These are phyloP conservation scores for Solanum paucissectum DNA, from an alignment of 257 asterid species.

Conservation along the genomic window DNA sequence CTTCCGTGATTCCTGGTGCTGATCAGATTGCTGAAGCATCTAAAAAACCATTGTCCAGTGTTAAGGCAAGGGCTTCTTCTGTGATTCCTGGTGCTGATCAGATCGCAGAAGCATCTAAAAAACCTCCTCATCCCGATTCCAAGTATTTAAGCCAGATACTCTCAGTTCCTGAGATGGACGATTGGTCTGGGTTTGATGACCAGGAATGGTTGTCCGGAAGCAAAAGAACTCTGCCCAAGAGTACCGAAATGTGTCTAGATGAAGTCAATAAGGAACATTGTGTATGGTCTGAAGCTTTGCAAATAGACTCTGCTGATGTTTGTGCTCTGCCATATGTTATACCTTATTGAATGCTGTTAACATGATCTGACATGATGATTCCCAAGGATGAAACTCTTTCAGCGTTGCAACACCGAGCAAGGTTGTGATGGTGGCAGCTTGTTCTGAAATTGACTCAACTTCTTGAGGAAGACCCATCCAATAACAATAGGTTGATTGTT, in stretches of 20 bases:
- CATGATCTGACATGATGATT: not conserved
- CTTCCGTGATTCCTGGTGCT: slow-evolving; percentile 3
- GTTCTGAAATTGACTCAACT: not conserved
- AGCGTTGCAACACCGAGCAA: not conserved
- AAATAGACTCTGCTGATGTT: slow-evolving; percentile 47
- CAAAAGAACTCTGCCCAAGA: slow-evolving; percentile 16
- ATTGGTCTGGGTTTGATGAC: slow-evolving; percentile 38
- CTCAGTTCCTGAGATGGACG: slow-evolving; percentile 37
- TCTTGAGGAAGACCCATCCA: not conserved
- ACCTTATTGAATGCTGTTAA: slow-evolving; percentile 44
- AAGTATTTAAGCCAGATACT: slow-evolving; percentile 41
- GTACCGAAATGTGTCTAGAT: slow-evolving; percentile 5
- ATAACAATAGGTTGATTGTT: not conserved
- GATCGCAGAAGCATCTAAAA: slow-evolving; percentile 20
- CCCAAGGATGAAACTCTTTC: not conserved
- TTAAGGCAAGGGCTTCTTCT: slow-evolving; percentile 23
- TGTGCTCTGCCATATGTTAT: slow-evolving; percentile 69
- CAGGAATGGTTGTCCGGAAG: slow-evolving; percentile 53
- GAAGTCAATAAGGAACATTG: slow-evolving; percentile 11
- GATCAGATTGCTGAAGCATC: slow-evolving; percentile 22
- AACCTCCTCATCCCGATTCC: slow-evolving; percentile 69
- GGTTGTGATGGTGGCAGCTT: not conserved
- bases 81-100: slow-evolving; percentile 13
- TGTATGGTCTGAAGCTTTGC: slow-evolving; percentile 63
- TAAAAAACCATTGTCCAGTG: slow-evolving; percentile 20